These are phyloP conservation scores for Penicillium coffeae DNA, from an alignment of 495 filamentous ascomycete species.

Conservation along the genomic window DNA sequence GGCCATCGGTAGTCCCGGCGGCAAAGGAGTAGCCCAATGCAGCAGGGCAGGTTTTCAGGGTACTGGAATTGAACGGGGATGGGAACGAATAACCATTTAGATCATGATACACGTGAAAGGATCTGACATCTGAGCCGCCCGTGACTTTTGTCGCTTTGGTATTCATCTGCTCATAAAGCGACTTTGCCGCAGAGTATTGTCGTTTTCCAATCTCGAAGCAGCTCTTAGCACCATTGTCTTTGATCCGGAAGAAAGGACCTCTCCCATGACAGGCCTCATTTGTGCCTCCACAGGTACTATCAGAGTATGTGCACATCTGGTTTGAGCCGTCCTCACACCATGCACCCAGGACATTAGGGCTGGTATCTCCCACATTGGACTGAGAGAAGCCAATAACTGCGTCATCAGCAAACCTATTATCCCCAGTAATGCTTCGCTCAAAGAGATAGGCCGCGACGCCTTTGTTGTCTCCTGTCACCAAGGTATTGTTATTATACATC, in stretches of 20 bases:
- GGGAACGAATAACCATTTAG: constrained; percentile 71
- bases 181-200: constrained; percentile 61
- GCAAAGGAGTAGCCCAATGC: constrained; percentile 93
- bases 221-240: constrained; percentile 67
- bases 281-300: constrained; percentile 75
- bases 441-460: constrained; percentile 86
- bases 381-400: constrained; percentile 95
- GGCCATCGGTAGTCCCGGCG: constrained; percentile 90
- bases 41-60: constrained; percentile 76
- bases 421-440: constrained; percentile 62
- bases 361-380: constrained; percentile 89
- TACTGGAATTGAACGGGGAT: constrained; percentile 68
- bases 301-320: constrained; percentile 62
- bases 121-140: constrained; percentile 58
- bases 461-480: constrained; percentile 94
- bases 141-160: constrained; percentile 39
- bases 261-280: constrained; percentile 79
- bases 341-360: constrained; percentile 83
- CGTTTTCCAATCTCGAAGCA: constrained; percentile 70
- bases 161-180: constrained; percentile 54
- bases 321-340: constrained; percentile 73
- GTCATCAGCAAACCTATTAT: constrained; percentile 51
- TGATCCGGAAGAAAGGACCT: constrained; percentile 71
- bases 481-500: constrained; percentile 86
- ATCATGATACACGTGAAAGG: constrained; percentile 72